Evolutionary conservation across 768 basidiomycete genomes (phyloP).

Genomic region (Podaxis sp.): DNA sequence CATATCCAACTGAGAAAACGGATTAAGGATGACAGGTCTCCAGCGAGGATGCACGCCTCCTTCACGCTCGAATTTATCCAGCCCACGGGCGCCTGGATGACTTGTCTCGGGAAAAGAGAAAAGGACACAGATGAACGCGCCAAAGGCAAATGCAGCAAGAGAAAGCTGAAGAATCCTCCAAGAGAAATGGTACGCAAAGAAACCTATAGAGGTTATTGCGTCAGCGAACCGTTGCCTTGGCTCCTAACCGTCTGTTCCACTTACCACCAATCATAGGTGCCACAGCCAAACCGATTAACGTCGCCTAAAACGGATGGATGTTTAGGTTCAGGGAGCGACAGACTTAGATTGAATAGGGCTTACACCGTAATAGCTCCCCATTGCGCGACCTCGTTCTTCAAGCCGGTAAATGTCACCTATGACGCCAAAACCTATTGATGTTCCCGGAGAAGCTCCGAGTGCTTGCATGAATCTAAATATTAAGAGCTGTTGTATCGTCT

Average conservation of each 20-base stretch:
- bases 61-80: conserved; percentile 41
- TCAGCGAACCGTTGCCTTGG: background rate
- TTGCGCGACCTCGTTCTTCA: conserved; percentile 59
- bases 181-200: conserved; percentile 36
- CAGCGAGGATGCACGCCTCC: conserved; percentile 20
- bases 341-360: conserved; percentile 14
- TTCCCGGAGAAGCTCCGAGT: conserved; percentile 59
- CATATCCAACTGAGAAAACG: conserved; percentile 45
- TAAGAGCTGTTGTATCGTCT: conserved; percentile 48
- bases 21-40: conserved; percentile 50
- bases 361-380: conserved; percentile 61
- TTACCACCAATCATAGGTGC: conserved; percentile 59
- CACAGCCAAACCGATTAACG: conserved; percentile 58
- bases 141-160: conserved; percentile 42
- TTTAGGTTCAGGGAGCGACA: background rate
- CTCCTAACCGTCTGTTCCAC: background rate
- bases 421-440: conserved; percentile 56
- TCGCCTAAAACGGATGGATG: conserved; percentile 33
- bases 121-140: conserved; percentile 39
- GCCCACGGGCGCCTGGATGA: conserved; percentile 55
- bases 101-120: conserved; percentile 65
- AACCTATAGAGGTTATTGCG: background rate
- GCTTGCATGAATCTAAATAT: conserved; percentile 67
- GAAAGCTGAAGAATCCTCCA: conserved; percentile 62
- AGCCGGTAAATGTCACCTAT: conserved; percentile 68